phyloP scores from a whole-genome alignment of 768 basidiomycete species.

The Tricholoma matsutake region DNA sequence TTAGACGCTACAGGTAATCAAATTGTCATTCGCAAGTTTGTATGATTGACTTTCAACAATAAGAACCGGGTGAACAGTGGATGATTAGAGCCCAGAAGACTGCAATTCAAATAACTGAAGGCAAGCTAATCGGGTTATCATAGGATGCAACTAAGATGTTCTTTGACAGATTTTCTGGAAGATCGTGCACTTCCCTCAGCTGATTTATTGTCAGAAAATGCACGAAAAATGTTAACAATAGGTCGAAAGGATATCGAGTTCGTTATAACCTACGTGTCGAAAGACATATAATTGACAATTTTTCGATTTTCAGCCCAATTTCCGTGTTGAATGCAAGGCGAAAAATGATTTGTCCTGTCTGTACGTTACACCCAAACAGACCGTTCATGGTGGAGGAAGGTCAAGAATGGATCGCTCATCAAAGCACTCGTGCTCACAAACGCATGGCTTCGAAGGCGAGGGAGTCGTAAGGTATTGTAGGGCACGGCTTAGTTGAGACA shows the following conservation, averaged over 20 bases:
- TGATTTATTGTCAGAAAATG: slow-evolving; percentile 48
- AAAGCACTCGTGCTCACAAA: slow-evolving; percentile 52
- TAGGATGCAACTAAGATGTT: background rate
- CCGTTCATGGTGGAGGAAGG: slow-evolving; percentile 68
- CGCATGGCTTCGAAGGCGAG: slow-evolving; percentile 34
- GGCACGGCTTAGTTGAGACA: background rate
- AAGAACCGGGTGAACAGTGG: slow-evolving; percentile 61
- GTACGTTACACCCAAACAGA: slow-evolving; percentile 51
- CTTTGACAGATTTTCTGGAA: slow-evolving; percentile 54
- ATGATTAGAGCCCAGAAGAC: slow-evolving; percentile 46
- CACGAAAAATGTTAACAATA: slow-evolving; percentile 48
- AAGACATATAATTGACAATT: slow-evolving; percentile 1
- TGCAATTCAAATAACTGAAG: slow-evolving; percentile 47
- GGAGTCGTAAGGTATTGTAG: background rate
- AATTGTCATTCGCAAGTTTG: background rate
- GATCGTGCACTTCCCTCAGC: slow-evolving; percentile 53
- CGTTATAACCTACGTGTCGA: slow-evolving; percentile 14
- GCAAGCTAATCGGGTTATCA: slow-evolving; percentile 28
- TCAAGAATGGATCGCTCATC: slow-evolving; percentile 54
- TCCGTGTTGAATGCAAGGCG: slow-evolving; percentile 52
- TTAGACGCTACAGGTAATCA: slow-evolving; percentile 65
- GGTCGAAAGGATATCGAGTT: slow-evolving; percentile 46
- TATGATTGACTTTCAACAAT: background rate
- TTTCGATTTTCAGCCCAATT: slow-evolving; percentile 44
- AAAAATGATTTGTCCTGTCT: slow-evolving; percentile 58